Percentiles rank a stretch among this genome's conserved stretches.
These are phyloP conservation scores for Yamadazyma tumulicola DNA, from an alignment of 805 yeast species.

Conservation along the genomic window DNA sequence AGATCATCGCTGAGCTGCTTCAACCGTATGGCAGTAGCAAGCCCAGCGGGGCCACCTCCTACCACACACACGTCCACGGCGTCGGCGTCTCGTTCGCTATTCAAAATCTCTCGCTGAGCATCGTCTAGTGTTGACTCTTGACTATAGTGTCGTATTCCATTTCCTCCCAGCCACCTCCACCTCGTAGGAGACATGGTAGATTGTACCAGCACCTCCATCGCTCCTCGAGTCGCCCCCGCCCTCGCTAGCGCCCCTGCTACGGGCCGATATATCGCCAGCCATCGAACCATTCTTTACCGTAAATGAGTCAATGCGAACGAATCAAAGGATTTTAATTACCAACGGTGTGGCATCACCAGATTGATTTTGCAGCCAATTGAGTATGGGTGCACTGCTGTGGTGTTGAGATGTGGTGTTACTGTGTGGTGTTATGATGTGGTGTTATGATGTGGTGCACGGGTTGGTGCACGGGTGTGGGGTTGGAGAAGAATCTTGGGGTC, in stretches of 20 bases:
- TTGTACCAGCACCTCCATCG: no score
- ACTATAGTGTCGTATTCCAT: no score
- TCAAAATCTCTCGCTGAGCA: conserved; percentile 22
- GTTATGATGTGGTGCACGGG: background rate
- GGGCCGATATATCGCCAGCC: background rate
- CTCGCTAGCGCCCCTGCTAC: background rate
- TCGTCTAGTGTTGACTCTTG: background rate
- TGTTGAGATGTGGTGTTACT: background rate
- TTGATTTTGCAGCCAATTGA: background rate
- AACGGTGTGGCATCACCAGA: background rate
- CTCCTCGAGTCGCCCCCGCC: background rate
- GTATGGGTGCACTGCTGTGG: background rate
- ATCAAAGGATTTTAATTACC: conserved; percentile 1
- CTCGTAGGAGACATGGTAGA: no score
- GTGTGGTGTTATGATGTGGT: background rate
- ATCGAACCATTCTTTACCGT: background rate
- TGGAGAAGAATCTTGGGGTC: no score
- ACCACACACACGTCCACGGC: conserved; percentile 92
- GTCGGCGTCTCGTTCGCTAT: conserved; percentile 74
- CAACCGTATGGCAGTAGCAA: conserved; percentile 85
- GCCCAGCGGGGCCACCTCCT: conserved; percentile 98
- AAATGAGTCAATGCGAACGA: conserved; percentile 4
- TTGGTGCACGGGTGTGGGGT: no score
- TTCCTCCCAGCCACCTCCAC: no score
- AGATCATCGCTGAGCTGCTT: conserved; percentile 76